Evolutionary conservation across 2,329 filamentous ascomycete genomes (phyloP).

Genomic region (Scedosporium aurantiacum): DNA sequence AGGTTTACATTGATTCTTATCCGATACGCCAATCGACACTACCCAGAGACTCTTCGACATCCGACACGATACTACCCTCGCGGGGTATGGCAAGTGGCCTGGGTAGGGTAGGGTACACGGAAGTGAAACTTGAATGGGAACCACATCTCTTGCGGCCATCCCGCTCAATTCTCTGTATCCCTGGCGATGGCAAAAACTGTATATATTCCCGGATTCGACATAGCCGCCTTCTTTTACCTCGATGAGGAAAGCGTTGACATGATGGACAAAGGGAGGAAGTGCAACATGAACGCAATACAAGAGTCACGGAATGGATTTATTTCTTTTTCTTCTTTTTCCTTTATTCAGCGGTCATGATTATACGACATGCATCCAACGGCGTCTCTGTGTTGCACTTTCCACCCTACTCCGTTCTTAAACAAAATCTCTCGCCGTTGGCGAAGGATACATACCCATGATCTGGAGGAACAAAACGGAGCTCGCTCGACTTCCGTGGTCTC

Average conservation of each 20-base stretch:
- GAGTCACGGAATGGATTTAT: neutral
- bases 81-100: neutral
- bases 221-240: neutral
- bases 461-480: neutral
- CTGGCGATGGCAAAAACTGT: neutral
- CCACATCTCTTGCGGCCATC: neutral
- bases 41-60: neutral
- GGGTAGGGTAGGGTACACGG: neutral
- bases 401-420: neutral
- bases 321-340: neutral
- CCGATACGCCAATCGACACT: neutral
- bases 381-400: neutral
- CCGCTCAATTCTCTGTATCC: neutral
- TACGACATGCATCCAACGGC: neutral
- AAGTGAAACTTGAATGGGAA: neutral
- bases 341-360: neutral
- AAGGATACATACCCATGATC: neutral
- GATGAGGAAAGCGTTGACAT: neutral
- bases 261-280: neutral
- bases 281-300: neutral
- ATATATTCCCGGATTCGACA: conserved; percentile 1
- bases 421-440: neutral
- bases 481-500: neutral
- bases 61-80: neutral
- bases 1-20: neutral